phyloP scores from a whole-genome alignment of 2,329 filamentous ascomycete species.

The Penicillium sp. region DNA sequence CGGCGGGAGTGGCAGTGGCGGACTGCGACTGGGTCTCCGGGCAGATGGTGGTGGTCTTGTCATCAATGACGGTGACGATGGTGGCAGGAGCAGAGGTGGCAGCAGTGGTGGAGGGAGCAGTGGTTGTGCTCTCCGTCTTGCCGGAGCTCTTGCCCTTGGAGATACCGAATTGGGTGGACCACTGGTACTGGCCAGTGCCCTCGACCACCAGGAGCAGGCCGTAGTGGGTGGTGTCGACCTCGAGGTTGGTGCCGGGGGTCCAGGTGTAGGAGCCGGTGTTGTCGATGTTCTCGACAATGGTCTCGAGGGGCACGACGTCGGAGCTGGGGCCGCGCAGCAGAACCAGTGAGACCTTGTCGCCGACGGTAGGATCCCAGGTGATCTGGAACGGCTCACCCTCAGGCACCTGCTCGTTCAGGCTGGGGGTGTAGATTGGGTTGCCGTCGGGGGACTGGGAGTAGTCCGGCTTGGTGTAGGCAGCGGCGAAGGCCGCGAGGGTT shows the following conservation, averaged over 20 bases:
- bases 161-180: conserved; percentile 62
- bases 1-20: conserved; percentile 6
- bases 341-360: conserved; percentile 52
- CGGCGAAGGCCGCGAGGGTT: conserved; percentile 39
- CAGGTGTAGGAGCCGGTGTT: conserved; percentile 58
- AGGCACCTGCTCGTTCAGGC: conserved; percentile 54
- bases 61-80: conserved; percentile 11
- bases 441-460: conserved; percentile 41
- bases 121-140: too few relatives aligned
- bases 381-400: conserved; percentile 56
- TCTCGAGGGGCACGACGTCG: conserved; percentile 53
- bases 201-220: conserved; percentile 62
- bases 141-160: conserved; percentile 20
- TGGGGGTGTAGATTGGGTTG: conserved; percentile 56
- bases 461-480: conserved; percentile 39
- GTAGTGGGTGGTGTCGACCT: conserved; percentile 53
- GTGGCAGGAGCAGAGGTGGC: conserved; percentile 8
- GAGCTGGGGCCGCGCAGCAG: conserved; percentile 58
- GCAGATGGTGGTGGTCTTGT: not conserved
- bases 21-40: conserved; percentile 7
- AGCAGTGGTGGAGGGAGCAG: too few relatives aligned
- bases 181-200: conserved; percentile 59
- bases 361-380: conserved; percentile 52
- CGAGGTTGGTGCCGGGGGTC: conserved; percentile 52
- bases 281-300: conserved; percentile 53